Evolutionary conservation across 1,284 basidiomycete genomes (phyloP).

Genomic region (Stygiomarasmius scandens): DNA sequence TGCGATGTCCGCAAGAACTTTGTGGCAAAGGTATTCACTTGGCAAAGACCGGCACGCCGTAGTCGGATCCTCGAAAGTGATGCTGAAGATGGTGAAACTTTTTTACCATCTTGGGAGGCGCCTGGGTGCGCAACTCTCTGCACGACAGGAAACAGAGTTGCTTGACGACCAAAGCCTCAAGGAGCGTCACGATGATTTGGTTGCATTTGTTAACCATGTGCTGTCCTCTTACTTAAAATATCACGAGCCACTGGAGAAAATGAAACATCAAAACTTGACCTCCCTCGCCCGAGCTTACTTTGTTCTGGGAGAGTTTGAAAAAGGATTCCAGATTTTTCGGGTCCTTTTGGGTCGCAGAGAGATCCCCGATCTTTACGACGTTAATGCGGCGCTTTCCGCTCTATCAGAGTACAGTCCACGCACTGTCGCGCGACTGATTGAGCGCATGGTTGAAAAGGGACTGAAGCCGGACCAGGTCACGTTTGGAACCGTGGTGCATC

Average conservation of each 20-base stretch:
- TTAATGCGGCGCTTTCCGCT: slow-evolving; percentile 61
- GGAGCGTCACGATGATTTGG: slow-evolving; percentile 32
- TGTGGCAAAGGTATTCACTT: slow-evolving; percentile 60
- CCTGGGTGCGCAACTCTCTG: slow-evolving; percentile 8
- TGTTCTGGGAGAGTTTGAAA: slow-evolving; percentile 50
- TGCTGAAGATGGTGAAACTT: slow-evolving; percentile 61
- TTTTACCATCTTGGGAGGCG: slow-evolving; percentile 39
- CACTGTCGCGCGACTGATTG: slow-evolving; percentile 47
- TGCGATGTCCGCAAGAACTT: slow-evolving; percentile 43
- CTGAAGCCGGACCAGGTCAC: slow-evolving; percentile 53
- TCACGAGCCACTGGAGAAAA: slow-evolving; percentile 49
- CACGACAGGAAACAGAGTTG: slow-evolving; percentile 1
- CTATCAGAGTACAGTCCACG: slow-evolving; percentile 53
- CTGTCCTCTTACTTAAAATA: slow-evolving; percentile 43
- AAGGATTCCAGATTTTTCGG: slow-evolving; percentile 52
- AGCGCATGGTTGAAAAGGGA: slow-evolving; percentile 49
- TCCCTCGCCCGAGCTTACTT: slow-evolving; percentile 65
- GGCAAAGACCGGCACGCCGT: slow-evolving; percentile 46
- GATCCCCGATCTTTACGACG: slow-evolving; percentile 61
- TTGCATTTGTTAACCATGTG: slow-evolving; percentile 48
- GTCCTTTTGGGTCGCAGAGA: slow-evolving; percentile 49
- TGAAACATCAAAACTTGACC: slow-evolving; percentile 55
- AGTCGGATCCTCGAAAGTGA: slow-evolving; percentile 45
- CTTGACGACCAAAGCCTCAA: slow-evolving; percentile 16
- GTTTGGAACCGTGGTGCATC: slow-evolving; percentile 63